phyloP scores from a whole-genome alignment of 2,329 filamentous ascomycete species.

The Diaporthe australafricana region DNA sequence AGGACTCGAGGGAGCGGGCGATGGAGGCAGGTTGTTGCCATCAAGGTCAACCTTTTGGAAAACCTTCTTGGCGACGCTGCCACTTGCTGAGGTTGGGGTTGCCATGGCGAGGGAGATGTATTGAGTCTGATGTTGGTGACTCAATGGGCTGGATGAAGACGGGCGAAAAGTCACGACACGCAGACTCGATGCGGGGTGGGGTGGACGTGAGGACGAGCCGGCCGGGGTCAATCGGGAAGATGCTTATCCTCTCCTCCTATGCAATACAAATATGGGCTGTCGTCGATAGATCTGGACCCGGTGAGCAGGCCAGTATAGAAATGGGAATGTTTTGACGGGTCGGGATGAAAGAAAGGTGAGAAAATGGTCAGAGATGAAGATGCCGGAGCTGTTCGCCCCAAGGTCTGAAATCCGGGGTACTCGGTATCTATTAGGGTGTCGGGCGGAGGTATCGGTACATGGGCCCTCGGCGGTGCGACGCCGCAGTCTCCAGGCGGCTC shows the following conservation, averaged over 20 bases:
- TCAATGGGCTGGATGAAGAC: neutral
- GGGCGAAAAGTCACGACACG: conserved; percentile 22
- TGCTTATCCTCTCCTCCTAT: neutral
- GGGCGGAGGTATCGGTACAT: conserved; percentile 28
- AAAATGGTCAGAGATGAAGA: neutral
- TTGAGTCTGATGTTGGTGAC: conserved; percentile 15
- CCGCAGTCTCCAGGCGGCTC: neutral
- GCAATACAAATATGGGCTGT: neutral
- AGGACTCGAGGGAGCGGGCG: conserved; percentile 92
- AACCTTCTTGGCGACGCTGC: conserved; percentile 50
- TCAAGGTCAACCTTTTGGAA: conserved; percentile 79
- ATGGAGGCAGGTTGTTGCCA: conserved; percentile 87
- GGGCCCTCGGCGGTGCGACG: neutral
- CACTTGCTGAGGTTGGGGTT: conserved; percentile 20
- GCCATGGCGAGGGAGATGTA: conserved; percentile 27
- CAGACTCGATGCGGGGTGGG: conserved; percentile 24
- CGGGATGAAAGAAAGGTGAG: conserved; percentile 1
- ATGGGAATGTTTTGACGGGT: neutral
- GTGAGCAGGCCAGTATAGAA: neutral
- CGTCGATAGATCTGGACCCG: neutral
- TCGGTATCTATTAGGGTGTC: conserved; percentile 14
- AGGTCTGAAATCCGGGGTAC: conserved; percentile 28
- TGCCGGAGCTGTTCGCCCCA: neutral
- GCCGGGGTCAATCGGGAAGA: neutral
- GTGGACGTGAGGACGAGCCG: neutral